phyloP scores from a whole-genome alignment of 768 basidiomycete species.

The Suillus ampliporus region DNA sequence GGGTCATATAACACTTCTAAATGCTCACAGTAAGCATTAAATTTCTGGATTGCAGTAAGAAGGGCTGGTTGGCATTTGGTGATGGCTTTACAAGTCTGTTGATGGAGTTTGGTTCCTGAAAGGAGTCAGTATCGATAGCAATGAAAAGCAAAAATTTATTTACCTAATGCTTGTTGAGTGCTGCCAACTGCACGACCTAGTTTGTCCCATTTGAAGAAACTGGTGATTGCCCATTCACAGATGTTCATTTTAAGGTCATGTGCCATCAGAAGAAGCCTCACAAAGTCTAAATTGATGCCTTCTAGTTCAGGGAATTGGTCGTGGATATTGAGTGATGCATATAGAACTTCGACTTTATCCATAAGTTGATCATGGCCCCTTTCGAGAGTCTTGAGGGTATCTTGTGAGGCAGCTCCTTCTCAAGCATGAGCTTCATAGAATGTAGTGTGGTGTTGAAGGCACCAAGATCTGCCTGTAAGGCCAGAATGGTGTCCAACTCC shows the following conservation, averaged over 20 bases:
- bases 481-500: too few relatives aligned
- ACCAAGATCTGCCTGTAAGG: too few relatives aligned
- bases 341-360: slow-evolving; percentile 37
- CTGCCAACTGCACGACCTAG: slow-evolving; percentile 42
- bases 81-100: slow-evolving; percentile 17
- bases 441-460: too few relatives aligned
- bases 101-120: slow-evolving; percentile 31
- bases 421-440: too few relatives aligned
- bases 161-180: slow-evolving; percentile 38
- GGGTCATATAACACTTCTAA: background rate
- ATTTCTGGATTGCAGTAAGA: background rate
- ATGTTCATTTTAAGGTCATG: slow-evolving; percentile 19
- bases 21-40: background rate
- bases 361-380: slow-evolving; percentile 21
- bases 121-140: too few relatives aligned
- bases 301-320: slow-evolving; percentile 39
- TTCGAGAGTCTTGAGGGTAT: too few relatives aligned
- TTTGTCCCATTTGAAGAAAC: slow-evolving; percentile 43
- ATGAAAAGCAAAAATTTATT: too few relatives aligned
- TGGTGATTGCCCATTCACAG: slow-evolving; percentile 4
- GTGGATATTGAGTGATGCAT: slow-evolving; percentile 39
- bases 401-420: too few relatives aligned
- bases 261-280: too few relatives aligned
- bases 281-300: slow-evolving; percentile 22
- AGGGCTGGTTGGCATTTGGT: background rate